These are phyloP conservation scores for Biscutella laevigata DNA, from an alignment of 441 rosid species.

Conservation along the genomic window DNA sequence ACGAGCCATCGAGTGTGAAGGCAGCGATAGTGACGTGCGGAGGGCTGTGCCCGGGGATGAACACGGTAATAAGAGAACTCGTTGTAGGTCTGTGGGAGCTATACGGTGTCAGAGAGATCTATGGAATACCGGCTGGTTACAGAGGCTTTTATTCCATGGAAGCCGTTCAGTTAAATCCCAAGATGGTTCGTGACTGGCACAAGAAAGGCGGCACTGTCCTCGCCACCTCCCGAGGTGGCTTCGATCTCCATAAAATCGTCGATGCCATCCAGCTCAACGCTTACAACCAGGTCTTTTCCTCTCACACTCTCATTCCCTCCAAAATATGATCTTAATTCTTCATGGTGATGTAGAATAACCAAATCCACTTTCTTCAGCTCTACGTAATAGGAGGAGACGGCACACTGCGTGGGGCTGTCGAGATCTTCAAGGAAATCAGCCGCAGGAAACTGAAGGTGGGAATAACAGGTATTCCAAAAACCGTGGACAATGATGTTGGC, in stretches of 20 bases:
- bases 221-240: constrained; percentile 75
- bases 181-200: constrained; percentile 62
- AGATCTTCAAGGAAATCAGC: constrained; percentile 48
- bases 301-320: no score
- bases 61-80: constrained; percentile 80
- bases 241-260: constrained; percentile 57
- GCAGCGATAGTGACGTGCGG: constrained; percentile 85
- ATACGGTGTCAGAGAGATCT: constrained; percentile 60
- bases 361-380: no score
- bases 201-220: constrained; percentile 71
- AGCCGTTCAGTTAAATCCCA: constrained; percentile 45
- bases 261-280: constrained; percentile 47
- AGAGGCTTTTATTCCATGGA: constrained; percentile 70
- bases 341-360: no score
- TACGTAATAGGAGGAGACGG: constrained; percentile 87
- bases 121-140: constrained; percentile 66
- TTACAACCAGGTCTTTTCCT: constrained; percentile 49
- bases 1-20: constrained; percentile 33
- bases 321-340: no score
- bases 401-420: constrained; percentile 75
- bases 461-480: constrained; percentile 69
- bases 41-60: constrained; percentile 87
- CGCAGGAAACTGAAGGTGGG: constrained; percentile 44
- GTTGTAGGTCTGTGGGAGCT: constrained; percentile 80
- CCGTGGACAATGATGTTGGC: constrained; percentile 83